Evolutionary conservation across 176 grass and related monocot genomes (phyloP).

Genomic region (Melocanna baccifera): DNA sequence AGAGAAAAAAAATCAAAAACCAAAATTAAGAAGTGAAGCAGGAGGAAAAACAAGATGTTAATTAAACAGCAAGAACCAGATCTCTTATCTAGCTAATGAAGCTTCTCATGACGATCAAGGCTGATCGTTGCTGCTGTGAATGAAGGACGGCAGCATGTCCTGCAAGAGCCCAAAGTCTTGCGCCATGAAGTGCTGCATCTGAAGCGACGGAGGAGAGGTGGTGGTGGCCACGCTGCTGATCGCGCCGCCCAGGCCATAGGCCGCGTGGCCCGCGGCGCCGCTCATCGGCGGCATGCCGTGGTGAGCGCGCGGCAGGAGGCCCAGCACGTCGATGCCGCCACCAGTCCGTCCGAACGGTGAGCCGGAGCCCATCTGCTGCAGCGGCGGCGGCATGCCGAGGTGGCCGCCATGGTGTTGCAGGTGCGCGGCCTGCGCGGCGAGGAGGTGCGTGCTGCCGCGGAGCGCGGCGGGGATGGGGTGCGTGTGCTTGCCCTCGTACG

Average conservation of each 20-base stretch:
- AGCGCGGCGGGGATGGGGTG: slow-evolving; percentile 71
- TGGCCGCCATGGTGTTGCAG: slow-evolving; percentile 27
- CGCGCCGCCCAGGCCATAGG: slow-evolving; percentile 26
- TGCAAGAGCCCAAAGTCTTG: slow-evolving; percentile 81
- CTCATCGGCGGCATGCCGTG: slow-evolving; percentile 16
- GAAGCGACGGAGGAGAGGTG: slow-evolving; percentile 24
- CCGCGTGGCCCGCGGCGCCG: not conserved
- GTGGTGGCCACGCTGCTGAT: not conserved
- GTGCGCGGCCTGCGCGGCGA: slow-evolving; percentile 41
- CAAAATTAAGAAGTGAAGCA: slow-evolving; percentile 8
- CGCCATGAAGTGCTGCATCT: slow-evolving; percentile 64
- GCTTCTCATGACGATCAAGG: slow-evolving; percentile 10
- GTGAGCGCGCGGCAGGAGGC: slow-evolving; percentile 24
- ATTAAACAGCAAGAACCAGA: slow-evolving; percentile 34
- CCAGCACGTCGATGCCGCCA: slow-evolving; percentile 36
- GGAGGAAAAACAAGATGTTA: slow-evolving; percentile 22
- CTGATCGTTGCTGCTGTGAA: slow-evolving; percentile 32
- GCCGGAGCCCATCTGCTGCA: slow-evolving; percentile 11
- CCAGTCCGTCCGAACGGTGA: slow-evolving; percentile 26
- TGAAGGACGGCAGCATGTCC: slow-evolving; percentile 79
- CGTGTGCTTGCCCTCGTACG: slow-evolving; percentile 90
- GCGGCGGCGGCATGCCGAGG: slow-evolving; percentile 13
- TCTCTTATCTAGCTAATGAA: slow-evolving; percentile 41
- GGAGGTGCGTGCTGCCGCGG: slow-evolving; percentile 71
- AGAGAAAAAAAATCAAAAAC: slow-evolving; percentile 33